Percentiles rank a stretch among this genome's conserved stretches.
Evolutionary conservation across 192 early-diverging fungal genomes (phyloP).

Genomic region (Pilobolus umbonatus): DNA sequence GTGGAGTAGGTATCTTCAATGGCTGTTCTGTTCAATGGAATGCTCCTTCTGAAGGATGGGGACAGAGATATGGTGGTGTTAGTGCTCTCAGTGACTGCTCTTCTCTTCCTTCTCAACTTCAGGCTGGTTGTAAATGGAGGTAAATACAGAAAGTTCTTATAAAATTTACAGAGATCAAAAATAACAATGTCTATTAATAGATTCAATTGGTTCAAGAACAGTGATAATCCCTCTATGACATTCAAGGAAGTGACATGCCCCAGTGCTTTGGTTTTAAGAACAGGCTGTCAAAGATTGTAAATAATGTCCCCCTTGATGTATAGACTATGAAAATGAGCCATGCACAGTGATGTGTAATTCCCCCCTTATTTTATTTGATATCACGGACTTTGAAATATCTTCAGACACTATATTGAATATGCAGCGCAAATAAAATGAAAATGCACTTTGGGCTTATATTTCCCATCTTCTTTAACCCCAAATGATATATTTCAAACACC

Average conservation of each 20-base stretch:
- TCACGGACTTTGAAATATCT: no score
- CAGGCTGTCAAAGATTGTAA: constrained; percentile 21
- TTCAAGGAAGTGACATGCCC: constrained; percentile 21
- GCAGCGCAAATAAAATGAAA: no score
- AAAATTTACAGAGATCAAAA: no score
- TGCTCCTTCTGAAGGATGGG: constrained; percentile 15
- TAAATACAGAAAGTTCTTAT: not conserved
- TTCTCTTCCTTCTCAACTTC: constrained; percentile 16
- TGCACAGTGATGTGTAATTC: not conserved
- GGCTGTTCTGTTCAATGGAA: constrained; percentile 21
- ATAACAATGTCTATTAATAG: constrained; percentile 1
- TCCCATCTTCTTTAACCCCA: no score
- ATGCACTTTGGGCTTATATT: no score
- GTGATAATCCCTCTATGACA: constrained; percentile 21
- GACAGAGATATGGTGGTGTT: constrained; percentile 20
- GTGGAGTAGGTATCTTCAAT: constrained; percentile 29
- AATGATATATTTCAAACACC: no score
- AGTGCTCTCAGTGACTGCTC: constrained; percentile 9
- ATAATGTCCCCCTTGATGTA: no score
- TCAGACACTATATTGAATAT: no score
- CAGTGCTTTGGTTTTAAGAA: constrained; percentile 5
- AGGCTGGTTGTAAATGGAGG: constrained; percentile 25
- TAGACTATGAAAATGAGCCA: no score
- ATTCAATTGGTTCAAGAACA: constrained; percentile 26
- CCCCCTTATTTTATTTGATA: not conserved